Conservation (phyloP, 495 filamentous ascomycete species). For the Viridothelium virens region DNA sequence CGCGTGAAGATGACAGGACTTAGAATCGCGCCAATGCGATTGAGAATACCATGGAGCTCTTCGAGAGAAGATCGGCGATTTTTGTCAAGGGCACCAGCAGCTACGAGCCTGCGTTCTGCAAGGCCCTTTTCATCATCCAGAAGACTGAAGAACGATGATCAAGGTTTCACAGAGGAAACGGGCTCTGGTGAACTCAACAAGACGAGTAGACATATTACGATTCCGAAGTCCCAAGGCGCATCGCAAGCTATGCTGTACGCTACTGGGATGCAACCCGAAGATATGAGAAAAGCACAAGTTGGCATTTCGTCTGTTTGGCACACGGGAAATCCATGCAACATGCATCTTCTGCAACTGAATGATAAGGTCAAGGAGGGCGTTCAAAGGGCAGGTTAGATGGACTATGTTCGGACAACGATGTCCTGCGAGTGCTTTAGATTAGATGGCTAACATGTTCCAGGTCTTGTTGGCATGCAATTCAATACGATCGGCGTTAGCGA, state of each 20-base stretch:
- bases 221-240: constrained; percentile 94
- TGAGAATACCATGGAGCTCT: no score
- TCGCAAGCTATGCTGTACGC: constrained; percentile 99
- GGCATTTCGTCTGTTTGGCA: constrained; percentile 93
- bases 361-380: constrained; percentile 77
- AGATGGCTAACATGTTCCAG: constrained; percentile 13
- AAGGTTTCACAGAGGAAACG: background rate
- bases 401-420: constrained; percentile 37
- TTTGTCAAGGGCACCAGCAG: no score
- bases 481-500: constrained; percentile 95
- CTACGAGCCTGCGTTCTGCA: no score
- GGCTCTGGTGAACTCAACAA: constrained; percentile 56
- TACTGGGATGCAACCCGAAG: constrained; percentile 71
- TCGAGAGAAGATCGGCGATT: no score
- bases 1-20: no score
- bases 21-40: no score
- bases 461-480: constrained; percentile 59
- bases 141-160: no score
- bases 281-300: constrained; percentile 91
- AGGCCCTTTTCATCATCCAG: no score
- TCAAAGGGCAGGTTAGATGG: constrained; percentile 66
- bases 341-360: constrained; percentile 90
- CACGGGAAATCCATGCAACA: constrained; percentile 96
- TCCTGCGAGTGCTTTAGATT: background rate
- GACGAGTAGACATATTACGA: constrained; percentile 74